phyloP scores from a whole-genome alignment of 495 filamentous ascomycete species.

The Pyrenula aspistea region DNA sequence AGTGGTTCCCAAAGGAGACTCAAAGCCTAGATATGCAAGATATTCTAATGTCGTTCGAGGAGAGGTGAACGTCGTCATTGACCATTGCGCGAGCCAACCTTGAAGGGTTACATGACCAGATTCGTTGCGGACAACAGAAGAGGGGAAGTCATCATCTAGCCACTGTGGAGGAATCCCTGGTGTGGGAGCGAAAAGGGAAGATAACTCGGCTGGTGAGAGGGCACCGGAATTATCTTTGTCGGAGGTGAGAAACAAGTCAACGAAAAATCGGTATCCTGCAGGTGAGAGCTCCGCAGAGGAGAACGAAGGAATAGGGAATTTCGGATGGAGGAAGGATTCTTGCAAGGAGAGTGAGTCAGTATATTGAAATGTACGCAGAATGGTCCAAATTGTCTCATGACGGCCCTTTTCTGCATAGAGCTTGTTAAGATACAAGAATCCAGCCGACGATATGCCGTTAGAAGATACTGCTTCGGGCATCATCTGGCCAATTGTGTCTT shows the following conservation, averaged over 20 bases:
- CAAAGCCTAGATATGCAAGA: constrained; percentile 87
- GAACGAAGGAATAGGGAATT: constrained; percentile 84
- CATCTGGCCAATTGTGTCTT: constrained; percentile 61
- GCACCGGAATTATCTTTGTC: constrained; percentile 98
- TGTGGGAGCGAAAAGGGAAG: constrained; percentile 81
- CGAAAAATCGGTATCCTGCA: constrained; percentile 91
- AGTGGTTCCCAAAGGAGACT: constrained; percentile 55
- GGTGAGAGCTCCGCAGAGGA: constrained; percentile 90
- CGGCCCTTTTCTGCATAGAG: constrained; percentile 93
- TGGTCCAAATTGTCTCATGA: constrained; percentile 98
- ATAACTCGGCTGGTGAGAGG: constrained; percentile 71
- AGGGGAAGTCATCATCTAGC: constrained; percentile 86
- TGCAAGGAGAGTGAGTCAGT: constrained; percentile 86
- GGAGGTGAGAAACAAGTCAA: constrained; percentile 87
- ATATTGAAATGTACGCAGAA: constrained; percentile 91
- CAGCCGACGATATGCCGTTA: constrained; percentile 64
- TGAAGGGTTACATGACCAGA: constrained; percentile 91
- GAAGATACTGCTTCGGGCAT: constrained; percentile 50
- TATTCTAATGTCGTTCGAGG: constrained; percentile 93
- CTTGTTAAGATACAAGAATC: constrained; percentile 85
- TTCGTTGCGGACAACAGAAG: constrained; percentile 88
- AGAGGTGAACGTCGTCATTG: constrained; percentile 96
- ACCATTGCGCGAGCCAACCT: constrained; percentile 98
- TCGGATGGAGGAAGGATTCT: constrained; percentile 83
- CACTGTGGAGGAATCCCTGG: constrained; percentile 79